These are phyloP conservation scores for Paspalum vaginatum DNA, from an alignment of 176 grass and related monocot genomes.

Conservation along the genomic window DNA sequence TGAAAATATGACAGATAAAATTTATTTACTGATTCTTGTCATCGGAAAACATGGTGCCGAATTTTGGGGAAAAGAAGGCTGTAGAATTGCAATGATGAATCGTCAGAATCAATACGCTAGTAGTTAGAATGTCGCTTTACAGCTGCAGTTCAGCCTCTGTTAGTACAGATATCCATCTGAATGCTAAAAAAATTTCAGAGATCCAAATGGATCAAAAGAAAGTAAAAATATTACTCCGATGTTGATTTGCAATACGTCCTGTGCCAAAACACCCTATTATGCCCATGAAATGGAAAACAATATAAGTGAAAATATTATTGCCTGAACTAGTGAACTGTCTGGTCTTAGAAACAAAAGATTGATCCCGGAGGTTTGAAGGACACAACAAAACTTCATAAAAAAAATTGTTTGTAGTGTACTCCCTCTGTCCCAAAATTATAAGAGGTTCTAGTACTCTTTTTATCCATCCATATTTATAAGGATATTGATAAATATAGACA, in stretches of 20 bases:
- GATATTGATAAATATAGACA: no score
- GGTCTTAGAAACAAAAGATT: neutral
- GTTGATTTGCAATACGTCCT: neutral
- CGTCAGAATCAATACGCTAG: conserved; percentile 10
- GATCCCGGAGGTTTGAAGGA: neutral
- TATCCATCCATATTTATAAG: no score
- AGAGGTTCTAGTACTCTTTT: no score
- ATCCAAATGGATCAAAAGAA: neutral
- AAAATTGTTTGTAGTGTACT: neutral
- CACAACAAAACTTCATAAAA: neutral
- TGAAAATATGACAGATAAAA: conserved; percentile 24
- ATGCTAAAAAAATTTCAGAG: neutral
- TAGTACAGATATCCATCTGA: neutral
- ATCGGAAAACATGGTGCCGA: neutral
- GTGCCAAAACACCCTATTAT: conserved; percentile 1
- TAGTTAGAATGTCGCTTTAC: neutral
- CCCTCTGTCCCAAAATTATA: no score
- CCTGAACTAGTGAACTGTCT: neutral
- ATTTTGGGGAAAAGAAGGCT: neutral
- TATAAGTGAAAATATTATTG: neutral
- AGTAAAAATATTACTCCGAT: neutral
- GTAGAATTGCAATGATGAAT: neutral
- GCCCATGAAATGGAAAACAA: neutral
- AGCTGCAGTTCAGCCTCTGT: neutral
- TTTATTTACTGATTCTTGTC: neutral